Evolutionary conservation across 345 rosid species (phyloP), one percentile per base, ranked within the genome.

Genomic region (Anacardium occidentale): DNA sequence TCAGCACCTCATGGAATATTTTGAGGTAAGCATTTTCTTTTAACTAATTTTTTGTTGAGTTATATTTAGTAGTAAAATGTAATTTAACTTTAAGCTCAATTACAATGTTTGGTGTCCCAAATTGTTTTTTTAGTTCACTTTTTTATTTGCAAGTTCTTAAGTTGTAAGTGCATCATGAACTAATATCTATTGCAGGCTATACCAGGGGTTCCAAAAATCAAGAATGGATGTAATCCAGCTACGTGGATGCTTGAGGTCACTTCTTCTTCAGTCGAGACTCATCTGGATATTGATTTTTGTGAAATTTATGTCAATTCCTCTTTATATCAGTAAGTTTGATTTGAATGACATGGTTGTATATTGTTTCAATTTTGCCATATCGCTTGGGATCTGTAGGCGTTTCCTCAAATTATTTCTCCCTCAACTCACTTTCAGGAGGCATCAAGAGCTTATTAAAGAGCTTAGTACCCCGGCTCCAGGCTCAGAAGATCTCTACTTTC

Each of bases 171-270:
- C 22, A 15, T 1, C 60, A 7, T 60, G 25, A 61, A 66, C n/a
- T 74, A 51, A 50, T 68, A 53, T 52, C 65, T 24, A 21, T 62
- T 53, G 24, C 82, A 93, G 97, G 92, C 89, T 42, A 63, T 93
- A 29, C 88, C 83, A 22, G 97, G 96, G 29, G 90, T 93, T 80
- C 80, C 91, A 0, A 85, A 83, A 81, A 89, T 91, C 64, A 83
- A 68, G 62, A 88, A 87, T 2, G 94, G 96, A 53, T 78, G 81
- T 76, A 93, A 93, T 78, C 98, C 98, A 10, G 98, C 98, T 13
- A 90, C 98, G 47, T 93, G 98, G 98, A 91, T 91, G 98, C 94
- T 93, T 60, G 97, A 93, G 3, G 81, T 93, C 63, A 93, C 80
- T 50, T 56, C 90, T 61, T 74, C 90, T 18, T 65, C 90, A 62